A percentile compares a stretch with the other conserved stretches of the same genome.
These are phyloP conservation scores for Fusarium palustre DNA, from an alignment of 2,329 filamentous ascomycete species.

Conservation along the genomic window DNA sequence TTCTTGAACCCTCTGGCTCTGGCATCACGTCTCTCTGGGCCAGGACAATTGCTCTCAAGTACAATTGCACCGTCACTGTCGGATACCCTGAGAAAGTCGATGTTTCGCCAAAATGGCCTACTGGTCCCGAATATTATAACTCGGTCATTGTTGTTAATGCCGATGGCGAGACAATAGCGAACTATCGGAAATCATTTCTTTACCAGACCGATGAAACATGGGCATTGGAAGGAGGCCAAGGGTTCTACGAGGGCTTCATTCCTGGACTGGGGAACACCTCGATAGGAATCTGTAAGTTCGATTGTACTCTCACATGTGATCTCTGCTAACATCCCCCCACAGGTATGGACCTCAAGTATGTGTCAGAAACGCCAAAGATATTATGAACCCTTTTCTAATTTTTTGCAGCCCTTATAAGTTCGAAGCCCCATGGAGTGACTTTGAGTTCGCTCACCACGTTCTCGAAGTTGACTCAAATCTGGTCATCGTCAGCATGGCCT, in stretches of 20 bases:
- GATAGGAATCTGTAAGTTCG: constrained; percentile 67
- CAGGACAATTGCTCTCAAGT: constrained; percentile 70
- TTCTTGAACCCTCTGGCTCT: constrained; percentile 72
- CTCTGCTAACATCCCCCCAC: neutral
- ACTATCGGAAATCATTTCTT: constrained; percentile 71
- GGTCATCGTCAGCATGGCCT: constrained; percentile 81
- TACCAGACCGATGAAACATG: constrained; percentile 72
- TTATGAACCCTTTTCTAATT: no score
- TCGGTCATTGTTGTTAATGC: constrained; percentile 64
- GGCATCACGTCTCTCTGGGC: constrained; percentile 81
- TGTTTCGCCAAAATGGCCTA: constrained; percentile 61
- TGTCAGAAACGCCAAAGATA: no score
- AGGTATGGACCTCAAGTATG: constrained; percentile 69
- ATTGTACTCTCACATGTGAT: neutral
- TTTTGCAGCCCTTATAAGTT: constrained; percentile 55
- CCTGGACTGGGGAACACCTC: constrained; percentile 63
- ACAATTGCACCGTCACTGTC: constrained; percentile 74
- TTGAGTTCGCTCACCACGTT: constrained; percentile 66
- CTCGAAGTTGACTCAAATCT: constrained; percentile 68
- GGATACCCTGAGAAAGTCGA: constrained; percentile 81
- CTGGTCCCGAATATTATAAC: constrained; percentile 67
- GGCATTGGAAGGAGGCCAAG: constrained; percentile 65
- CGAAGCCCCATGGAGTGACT: constrained; percentile 54
- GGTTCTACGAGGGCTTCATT: constrained; percentile 62
- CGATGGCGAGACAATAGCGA: constrained; percentile 70